Evolutionary conservation across 2,329 filamentous ascomycete species (phyloP).

Genomic region (Magnaporthiopsis rhizophila): DNA sequence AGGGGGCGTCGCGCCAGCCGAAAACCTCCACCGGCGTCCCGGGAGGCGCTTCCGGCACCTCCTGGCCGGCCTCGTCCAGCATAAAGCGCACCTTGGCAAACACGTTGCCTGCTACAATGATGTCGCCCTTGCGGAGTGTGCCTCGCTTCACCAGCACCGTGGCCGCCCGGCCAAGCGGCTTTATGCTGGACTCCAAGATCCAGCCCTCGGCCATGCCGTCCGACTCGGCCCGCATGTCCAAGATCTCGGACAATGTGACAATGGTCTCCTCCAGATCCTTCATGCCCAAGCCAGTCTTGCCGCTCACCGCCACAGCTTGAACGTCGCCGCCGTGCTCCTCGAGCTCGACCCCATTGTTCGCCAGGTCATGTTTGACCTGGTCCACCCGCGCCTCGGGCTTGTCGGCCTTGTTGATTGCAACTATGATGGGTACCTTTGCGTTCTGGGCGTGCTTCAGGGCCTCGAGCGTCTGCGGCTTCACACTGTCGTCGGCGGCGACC

Average conservation of each 20-base stretch:
- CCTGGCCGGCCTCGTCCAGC: conserved; percentile 73
- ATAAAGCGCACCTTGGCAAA: conserved; percentile 82
- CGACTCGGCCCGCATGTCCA: conserved; percentile 77
- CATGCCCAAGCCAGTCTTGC: conserved; percentile 91
- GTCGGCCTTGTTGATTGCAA: conserved; percentile 96
- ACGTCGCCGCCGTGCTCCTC: conserved; percentile 95
- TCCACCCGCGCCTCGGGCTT: conserved; percentile 76
- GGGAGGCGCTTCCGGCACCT: conserved; percentile 67
- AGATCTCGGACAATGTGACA: conserved; percentile 74
- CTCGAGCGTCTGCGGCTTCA: conserved; percentile 95
- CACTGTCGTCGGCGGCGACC: conserved; percentile 92
- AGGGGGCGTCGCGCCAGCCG: conserved; percentile 80
- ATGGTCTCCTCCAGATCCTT: conserved; percentile 85
- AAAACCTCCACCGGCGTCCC: conserved; percentile 88
- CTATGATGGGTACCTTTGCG: conserved; percentile 88
- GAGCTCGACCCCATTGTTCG: conserved; percentile 75
- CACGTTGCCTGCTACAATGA: conserved; percentile 79
- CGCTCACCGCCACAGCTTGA: conserved; percentile 84
- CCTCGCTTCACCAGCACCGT: conserved; percentile 85
- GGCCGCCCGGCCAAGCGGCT: conserved; percentile 74
- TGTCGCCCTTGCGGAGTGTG: conserved; percentile 71
- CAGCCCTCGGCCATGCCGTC: conserved; percentile 81
- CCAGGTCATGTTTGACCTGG: conserved; percentile 80
- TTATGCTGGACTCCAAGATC: conserved; percentile 87
- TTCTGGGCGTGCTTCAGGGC: conserved; percentile 87